These are phyloP conservation scores for Trichoderma semiorbis DNA, from an alignment of 2,329 filamentous ascomycete species.

Conservation along the genomic window DNA sequence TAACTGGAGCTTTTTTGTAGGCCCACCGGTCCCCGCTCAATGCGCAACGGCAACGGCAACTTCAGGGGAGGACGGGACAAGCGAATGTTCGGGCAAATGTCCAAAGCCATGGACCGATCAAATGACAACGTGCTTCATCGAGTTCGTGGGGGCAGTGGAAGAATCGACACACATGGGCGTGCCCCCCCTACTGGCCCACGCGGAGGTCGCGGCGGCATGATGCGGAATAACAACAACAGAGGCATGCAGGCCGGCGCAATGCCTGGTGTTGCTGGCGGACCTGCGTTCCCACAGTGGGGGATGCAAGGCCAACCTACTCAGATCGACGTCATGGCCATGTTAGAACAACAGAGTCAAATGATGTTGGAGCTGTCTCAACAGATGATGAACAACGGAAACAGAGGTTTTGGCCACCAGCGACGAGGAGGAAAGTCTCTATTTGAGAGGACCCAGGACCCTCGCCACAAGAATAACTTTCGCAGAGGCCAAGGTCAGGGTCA, in stretches of 20 bases:
- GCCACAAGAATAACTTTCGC: constrained; percentile 47
- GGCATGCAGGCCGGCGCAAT: constrained; percentile 22
- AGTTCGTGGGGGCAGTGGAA: constrained; percentile 70
- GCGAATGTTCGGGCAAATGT: constrained; percentile 80
- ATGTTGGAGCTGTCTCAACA: constrained; percentile 72
- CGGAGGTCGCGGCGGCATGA: constrained; percentile 48
- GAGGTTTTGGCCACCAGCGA: constrained; percentile 37
- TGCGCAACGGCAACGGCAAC: constrained; percentile 65
- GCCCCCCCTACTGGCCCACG: constrained; percentile 70
- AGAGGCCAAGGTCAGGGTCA: constrained; percentile 41
- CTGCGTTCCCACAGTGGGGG: constrained; percentile 21
- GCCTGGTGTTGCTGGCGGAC: constrained; percentile 6
- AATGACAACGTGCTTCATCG: constrained; percentile 76
- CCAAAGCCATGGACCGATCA: constrained; percentile 75
- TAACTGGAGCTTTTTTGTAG: constrained; percentile 43
- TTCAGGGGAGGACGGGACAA: constrained; percentile 64
- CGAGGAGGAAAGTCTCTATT: constrained; percentile 63
- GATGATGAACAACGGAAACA: constrained; percentile 52
- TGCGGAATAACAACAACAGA: constrained; percentile 45
- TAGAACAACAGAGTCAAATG: constrained; percentile 84
- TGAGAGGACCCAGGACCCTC: constrained; percentile 63
- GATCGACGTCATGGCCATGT: constrained; percentile 65
- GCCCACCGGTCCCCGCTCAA: constrained; percentile 90
- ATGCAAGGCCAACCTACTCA: constrained; percentile 49
- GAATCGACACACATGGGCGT: constrained; percentile 75